Percentiles rank a stretch among this genome's conserved stretches.
Evolutionary conservation across 768 basidiomycete genomes (phyloP).

Genomic region (Tricholoma hemisulphureum): DNA sequence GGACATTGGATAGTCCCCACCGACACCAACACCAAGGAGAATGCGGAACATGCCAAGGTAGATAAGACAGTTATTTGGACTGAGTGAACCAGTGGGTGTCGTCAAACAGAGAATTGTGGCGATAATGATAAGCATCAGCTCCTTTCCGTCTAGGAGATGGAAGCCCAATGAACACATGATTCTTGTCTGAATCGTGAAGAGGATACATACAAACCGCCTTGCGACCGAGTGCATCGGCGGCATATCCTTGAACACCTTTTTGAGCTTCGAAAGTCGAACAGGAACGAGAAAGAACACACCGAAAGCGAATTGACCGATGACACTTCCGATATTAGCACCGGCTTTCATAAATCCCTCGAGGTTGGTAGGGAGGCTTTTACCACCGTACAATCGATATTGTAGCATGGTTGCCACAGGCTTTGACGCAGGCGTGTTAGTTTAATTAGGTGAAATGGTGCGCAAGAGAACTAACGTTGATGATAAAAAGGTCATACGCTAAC

Average conservation of each 20-base stretch:
- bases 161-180: slow-evolving; percentile 1
- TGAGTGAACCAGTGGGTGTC: slow-evolving; percentile 60
- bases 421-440: not conserved
- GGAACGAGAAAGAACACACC: slow-evolving; percentile 31
- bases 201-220: slow-evolving; percentile 56
- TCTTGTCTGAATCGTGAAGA: not conserved
- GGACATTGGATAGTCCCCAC: slow-evolving; percentile 79
- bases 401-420: slow-evolving; percentile 69
- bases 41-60: slow-evolving; percentile 70
- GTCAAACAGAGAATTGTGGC: slow-evolving; percentile 71
- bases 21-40: slow-evolving; percentile 73
- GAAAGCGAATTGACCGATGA: slow-evolving; percentile 66
- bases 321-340: slow-evolving; percentile 68
- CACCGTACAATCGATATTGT: slow-evolving; percentile 61
- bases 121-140: slow-evolving; percentile 77
- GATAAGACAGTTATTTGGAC: slow-evolving; percentile 51
- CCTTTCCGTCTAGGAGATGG: slow-evolving; percentile 57
- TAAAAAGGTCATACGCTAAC: slow-evolving; percentile 69
- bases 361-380: slow-evolving; percentile 47
- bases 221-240: slow-evolving; percentile 66
- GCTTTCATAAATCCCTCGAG: slow-evolving; percentile 65
- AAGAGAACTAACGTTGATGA: slow-evolving; percentile 54
- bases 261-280: not conserved
- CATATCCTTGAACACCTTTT: slow-evolving; percentile 43
- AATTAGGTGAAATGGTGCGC: not conserved